A percentile compares a stretch with the other conserved stretches of the same genome.
Conservation (phyloP, 2,329 filamentous ascomycete species). For the Cadophora sp. region DNA sequence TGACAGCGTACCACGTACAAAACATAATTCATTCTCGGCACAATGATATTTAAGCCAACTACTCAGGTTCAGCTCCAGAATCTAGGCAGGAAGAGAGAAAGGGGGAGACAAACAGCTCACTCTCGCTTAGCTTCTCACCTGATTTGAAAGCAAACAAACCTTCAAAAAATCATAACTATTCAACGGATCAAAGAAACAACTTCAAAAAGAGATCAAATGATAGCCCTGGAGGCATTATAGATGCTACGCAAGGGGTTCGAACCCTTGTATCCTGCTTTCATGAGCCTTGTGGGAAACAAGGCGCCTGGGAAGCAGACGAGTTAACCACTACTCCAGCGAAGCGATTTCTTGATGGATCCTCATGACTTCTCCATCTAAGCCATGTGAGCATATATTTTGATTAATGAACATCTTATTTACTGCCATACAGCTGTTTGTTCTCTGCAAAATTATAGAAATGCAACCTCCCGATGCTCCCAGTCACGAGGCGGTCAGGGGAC, state of each 20-base stretch:
- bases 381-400: not conserved
- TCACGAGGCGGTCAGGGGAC: not conserved
- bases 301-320: conserved; percentile 18
- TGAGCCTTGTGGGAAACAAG: not conserved
- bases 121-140: not conserved
- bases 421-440: not conserved
- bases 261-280: conserved; percentile 13
- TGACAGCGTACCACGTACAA: too few relatives aligned
- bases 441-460: not conserved
- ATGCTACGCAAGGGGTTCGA: conserved; percentile 14
- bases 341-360: not conserved
- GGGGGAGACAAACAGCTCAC: not conserved
- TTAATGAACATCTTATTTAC: not conserved
- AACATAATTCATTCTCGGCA: too few relatives aligned
- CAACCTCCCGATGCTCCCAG: not conserved
- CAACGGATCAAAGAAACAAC: not conserved
- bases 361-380: not conserved
- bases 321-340: conserved; percentile 21
- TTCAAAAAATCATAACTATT: not conserved
- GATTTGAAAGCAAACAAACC: conserved; percentile 1
- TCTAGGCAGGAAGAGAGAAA: not conserved
- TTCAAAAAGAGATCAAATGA: not conserved
- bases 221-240: not conserved
- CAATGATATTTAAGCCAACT: too few relatives aligned
- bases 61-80: too few relatives aligned